Percentiles rank a stretch among this genome's conserved stretches.
phyloP scores from a whole-genome alignment of 2,329 filamentous ascomycete genomes.

The Fusarium xylarioides region DNA sequence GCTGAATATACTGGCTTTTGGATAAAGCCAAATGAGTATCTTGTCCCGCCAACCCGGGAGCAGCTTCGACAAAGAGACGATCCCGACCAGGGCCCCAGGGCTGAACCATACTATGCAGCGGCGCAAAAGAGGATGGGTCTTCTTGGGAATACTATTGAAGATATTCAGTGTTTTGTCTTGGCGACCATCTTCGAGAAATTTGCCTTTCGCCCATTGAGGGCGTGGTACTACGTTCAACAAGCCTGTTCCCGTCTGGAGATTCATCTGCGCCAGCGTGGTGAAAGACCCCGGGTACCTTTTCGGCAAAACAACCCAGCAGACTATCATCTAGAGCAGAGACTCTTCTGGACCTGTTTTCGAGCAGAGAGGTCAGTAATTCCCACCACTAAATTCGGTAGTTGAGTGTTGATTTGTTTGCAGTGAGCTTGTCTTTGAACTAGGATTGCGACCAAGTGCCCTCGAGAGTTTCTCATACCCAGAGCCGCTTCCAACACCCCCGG shows the following conservation, averaged over 20 bases:
- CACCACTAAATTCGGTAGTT: neutral
- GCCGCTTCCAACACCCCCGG: slow-evolving; percentile 28
- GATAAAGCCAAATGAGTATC: neutral
- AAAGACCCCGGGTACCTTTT: neutral
- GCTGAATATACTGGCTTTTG: neutral
- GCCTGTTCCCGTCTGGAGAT: slow-evolving; percentile 18
- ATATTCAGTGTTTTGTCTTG: slow-evolving; percentile 41
- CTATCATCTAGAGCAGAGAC: slow-evolving; percentile 28
- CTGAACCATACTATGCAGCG: slow-evolving; percentile 36
- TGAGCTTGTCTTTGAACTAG: slow-evolving; percentile 13
- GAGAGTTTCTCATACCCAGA: slow-evolving; percentile 31
- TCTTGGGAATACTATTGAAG: slow-evolving; percentile 30
- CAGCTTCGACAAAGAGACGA: neutral
- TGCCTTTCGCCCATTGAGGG: slow-evolving; percentile 29
- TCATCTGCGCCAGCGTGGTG: slow-evolving; percentile 1
- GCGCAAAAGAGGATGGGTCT: slow-evolving; percentile 36
- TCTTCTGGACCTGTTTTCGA: slow-evolving; percentile 38
- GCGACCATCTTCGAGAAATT: slow-evolving; percentile 38
- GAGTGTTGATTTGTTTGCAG: neutral
- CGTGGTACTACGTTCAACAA: slow-evolving; percentile 38
- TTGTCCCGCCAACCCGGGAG: neutral
- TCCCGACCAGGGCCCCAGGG: neutral
- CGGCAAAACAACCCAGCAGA: neutral
- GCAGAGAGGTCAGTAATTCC: slow-evolving; percentile 29
- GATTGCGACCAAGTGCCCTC: slow-evolving; percentile 18